Evolutionary conservation across 2,329 filamentous ascomycete species (phyloP).

Genomic region (Xylaria sp.): DNA sequence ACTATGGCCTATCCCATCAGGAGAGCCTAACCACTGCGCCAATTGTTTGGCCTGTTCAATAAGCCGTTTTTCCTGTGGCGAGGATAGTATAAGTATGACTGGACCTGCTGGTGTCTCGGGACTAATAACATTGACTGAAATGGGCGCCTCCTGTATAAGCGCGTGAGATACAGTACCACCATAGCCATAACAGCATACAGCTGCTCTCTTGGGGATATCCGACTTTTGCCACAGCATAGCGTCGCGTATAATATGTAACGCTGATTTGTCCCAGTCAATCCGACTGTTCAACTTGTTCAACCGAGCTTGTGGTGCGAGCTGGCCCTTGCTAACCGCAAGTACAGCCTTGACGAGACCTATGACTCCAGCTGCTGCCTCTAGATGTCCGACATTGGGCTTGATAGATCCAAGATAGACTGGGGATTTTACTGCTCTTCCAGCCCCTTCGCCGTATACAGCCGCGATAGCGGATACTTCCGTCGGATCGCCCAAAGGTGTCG

Average conservation of each 20-base stretch:
- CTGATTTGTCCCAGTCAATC: slow-evolving; percentile 47
- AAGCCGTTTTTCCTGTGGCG: slow-evolving; percentile 26
- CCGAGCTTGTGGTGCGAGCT: slow-evolving; percentile 50
- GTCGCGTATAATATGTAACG: slow-evolving; percentile 41
- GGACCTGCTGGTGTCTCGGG: not conserved
- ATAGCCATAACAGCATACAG: slow-evolving; percentile 49
- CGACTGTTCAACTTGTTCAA: slow-evolving; percentile 48
- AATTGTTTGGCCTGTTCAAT: slow-evolving; percentile 1
- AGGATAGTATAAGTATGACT: slow-evolving; percentile 17
- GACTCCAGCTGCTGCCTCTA: slow-evolving; percentile 46
- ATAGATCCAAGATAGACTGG: slow-evolving; percentile 44
- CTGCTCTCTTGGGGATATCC: slow-evolving; percentile 40
- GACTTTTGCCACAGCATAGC: slow-evolving; percentile 37
- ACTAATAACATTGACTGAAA: not conserved
- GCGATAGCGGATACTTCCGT: slow-evolving; percentile 41
- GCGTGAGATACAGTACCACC: slow-evolving; percentile 51
- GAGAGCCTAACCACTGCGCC: slow-evolving; percentile 10
- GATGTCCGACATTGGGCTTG: slow-evolving; percentile 49
- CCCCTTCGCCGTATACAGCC: slow-evolving; percentile 29
- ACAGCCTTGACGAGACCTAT: slow-evolving; percentile 46
- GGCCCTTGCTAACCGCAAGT: slow-evolving; percentile 37
- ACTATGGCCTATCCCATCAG: not conserved
- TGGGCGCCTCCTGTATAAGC: slow-evolving; percentile 42
- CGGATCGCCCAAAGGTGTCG: slow-evolving; percentile 18
- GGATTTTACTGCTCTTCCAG: not conserved